Base-by-base conservation (phyloP, 2,329 filamentous ascomycete species). In the Aspergillus vadensis region DNA sequence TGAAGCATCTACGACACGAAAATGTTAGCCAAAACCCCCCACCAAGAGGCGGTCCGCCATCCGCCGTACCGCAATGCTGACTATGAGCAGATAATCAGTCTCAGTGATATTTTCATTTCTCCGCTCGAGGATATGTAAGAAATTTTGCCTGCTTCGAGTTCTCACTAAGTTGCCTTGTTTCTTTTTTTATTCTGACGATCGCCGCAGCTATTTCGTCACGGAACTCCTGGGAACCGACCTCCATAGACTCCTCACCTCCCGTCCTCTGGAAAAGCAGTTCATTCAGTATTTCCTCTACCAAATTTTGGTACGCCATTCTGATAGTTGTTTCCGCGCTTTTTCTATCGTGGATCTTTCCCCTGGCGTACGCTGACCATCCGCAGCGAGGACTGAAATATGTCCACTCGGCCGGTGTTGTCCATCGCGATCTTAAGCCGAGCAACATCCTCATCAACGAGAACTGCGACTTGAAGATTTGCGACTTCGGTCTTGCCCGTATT, bases 371-470 rank as follows among this genome's bases (percentile, higher is more conserved):
- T 74, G 58, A 73, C 60, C 23, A 25, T 57, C 59, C 64, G 61
- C 70, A 97, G 94, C 92, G 95, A 72, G 95, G 95, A 58, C 81
- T 99, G 76, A 99, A 99, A 87, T 99, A 99, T 78, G 95, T 99
- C 65, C 95, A 99, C 82, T 98, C 95, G 5, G 95, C 95, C 54
- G 95, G 95, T 70, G 95, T 99, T 62, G 94, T 99, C 53, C 95
- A 99, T 78, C 91, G 95, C 67, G 95, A 99, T 77, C 83, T 99
- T 70, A 99, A 99, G 81, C 95, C 95, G 57, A 97, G 92, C 83
- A 99, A 99, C 81, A 99, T 99, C 72, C 86, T 99, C 61, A 94
- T 99, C 79, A 99, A 99, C 81, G 95, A 99, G 81, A 99, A 99
- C 80, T 99, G 95, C 81, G 95, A 99, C 80, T 82, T 99, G 71